A percentile compares a stretch with the other conserved stretches of the same genome.
Evolutionary conservation across 345 rosid genomes (phyloP).

Genomic region (Populus alba): DNA sequence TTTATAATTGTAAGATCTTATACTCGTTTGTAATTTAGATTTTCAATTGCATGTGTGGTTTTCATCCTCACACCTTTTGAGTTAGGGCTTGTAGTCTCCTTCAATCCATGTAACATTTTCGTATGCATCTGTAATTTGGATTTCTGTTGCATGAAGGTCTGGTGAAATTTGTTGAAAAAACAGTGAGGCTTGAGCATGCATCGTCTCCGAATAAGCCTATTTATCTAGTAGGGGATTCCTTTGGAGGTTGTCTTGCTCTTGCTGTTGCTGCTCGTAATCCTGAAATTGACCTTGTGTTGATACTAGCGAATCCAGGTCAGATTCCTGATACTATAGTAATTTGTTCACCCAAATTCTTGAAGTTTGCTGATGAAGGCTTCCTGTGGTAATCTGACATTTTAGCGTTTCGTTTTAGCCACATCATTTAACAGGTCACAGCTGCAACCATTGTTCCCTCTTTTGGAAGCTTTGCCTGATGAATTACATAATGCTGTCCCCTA

Average conservation of each 20-base stretch:
- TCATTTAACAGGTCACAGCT: constrained; percentile 75
- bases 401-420: constrained; percentile 49
- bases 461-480: constrained; percentile 66
- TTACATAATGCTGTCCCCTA: constrained; percentile 59
- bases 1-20: no score
- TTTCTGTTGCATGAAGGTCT: constrained; percentile 41
- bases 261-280: background rate
- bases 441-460: constrained; percentile 61
- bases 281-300: constrained; percentile 53
- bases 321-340: constrained; percentile 12
- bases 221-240: constrained; percentile 78
- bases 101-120: background rate
- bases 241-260: constrained; percentile 50
- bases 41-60: no score
- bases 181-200: constrained; percentile 49
- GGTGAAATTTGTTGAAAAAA: constrained; percentile 59
- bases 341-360: constrained; percentile 6
- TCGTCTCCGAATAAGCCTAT: constrained; percentile 64
- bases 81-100: no score
- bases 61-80: no score
- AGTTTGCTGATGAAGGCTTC: background rate
- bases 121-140: background rate
- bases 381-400: constrained; percentile 23
- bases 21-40: no score
- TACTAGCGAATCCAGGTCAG: constrained; percentile 77